A percentile compares a stretch with the other conserved stretches of the same genome.
Conservation (phyloP, 2,329 filamentous ascomycete species). For the Diaporthe destruens region DNA sequence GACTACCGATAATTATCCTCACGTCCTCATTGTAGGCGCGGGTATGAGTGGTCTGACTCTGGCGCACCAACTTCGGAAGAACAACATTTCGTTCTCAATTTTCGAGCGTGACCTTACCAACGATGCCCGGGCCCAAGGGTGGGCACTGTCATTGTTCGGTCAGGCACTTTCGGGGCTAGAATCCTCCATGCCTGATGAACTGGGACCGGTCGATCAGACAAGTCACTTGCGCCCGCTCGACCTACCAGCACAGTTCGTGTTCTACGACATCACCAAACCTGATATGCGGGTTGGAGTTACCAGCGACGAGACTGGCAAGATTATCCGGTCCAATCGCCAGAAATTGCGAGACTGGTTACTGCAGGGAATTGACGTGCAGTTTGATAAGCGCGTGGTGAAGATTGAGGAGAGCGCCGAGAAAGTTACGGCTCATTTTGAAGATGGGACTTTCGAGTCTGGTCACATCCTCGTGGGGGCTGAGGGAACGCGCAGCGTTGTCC, state of each 20-base stretch:
- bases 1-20: neutral
- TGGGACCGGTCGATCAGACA: neutral
- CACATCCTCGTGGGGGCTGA: neutral
- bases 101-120: neutral
- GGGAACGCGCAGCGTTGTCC: neutral
- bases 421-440: neutral
- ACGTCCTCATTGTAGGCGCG: neutral
- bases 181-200: neutral
- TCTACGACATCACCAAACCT: neutral
- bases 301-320: neutral
- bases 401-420: neutral
- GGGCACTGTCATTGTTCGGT: neutral
- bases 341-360: neutral
- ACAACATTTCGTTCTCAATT: neutral
- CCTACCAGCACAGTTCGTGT: neutral
- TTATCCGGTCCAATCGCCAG: neutral
- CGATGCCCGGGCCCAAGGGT: neutral
- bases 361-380: neutral
- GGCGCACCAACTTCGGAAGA: neutral
- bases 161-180: neutral
- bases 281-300: neutral
- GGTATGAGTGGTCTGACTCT: slow-evolving; percentile 5
- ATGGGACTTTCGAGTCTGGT: neutral
- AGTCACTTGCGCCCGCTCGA: neutral
- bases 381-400: neutral